A percentile compares a stretch with the other conserved stretches of the same genome.
phyloP scores from a whole-genome alignment of 208 protist genomes.

The Herpetomonas samuelpessoai region DNA sequence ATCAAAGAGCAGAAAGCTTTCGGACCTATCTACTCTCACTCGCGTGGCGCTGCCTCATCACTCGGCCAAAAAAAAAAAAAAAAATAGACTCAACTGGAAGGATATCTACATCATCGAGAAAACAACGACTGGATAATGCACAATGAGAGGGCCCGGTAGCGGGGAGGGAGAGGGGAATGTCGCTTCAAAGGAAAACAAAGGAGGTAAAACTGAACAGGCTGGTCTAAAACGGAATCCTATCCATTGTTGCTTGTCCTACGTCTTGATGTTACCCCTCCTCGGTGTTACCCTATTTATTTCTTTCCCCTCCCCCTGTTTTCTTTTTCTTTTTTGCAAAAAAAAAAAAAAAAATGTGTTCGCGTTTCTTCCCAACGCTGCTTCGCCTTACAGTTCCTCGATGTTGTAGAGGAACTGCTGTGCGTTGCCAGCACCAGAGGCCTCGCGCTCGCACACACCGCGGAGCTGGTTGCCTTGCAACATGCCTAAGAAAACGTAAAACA shows the following conservation, averaged over 20 bases:
- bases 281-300: background rate
- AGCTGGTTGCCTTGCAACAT: conserved; percentile 86
- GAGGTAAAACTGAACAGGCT: background rate
- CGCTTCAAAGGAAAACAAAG: conserved; percentile 5
- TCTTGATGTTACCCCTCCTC: background rate
- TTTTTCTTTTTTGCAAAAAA: conserved; percentile 8
- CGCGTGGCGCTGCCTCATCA: no score
- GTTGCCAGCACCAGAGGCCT: conserved; percentile 38
- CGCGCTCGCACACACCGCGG: conserved; percentile 74
- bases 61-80: conserved; percentile 14
- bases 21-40: no score
- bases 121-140: background rate
- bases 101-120: background rate
- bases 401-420: conserved; percentile 78
- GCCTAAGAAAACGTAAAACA: conserved; percentile 80
- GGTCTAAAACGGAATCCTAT: background rate
- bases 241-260: background rate
- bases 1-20: no score
- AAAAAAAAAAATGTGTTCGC: no score
- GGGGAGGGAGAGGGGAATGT: background rate
- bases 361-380: conserved; percentile 2
- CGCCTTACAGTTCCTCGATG: conserved; percentile 74
- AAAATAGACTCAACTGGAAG: background rate
- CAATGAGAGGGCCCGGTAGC: no score
- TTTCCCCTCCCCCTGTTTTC: conserved; percentile 4